Evolutionary conservation across 2,329 filamentous ascomycete species (phyloP).

Genomic region (Ophiostoma pallidulum): DNA sequence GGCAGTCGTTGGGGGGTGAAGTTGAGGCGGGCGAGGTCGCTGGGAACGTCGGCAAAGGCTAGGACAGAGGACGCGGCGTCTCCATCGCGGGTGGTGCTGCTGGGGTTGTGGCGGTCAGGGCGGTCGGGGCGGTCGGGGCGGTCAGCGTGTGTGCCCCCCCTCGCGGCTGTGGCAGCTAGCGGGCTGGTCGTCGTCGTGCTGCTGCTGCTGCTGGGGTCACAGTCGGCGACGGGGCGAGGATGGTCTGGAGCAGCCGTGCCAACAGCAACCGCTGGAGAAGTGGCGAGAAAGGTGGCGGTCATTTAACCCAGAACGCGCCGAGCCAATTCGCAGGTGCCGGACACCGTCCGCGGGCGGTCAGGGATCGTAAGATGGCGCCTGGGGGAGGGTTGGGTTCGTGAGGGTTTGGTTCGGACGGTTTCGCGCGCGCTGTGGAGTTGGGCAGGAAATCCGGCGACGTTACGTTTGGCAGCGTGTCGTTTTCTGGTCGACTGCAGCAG

Average conservation of each 20-base stretch:
- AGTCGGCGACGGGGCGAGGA: no score
- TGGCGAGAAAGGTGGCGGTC: constrained; percentile 7
- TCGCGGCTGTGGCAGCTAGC: no score
- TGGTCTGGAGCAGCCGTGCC: background rate
- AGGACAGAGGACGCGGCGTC: constrained; percentile 19
- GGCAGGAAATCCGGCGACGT: background rate
- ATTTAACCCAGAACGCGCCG: constrained; percentile 13
- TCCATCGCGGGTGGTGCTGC: constrained; percentile 7
- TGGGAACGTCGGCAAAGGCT: constrained; percentile 33
- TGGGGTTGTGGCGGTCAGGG: background rate
- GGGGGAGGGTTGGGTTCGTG: background rate
- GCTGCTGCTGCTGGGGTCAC: no score
- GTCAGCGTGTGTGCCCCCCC: no score
- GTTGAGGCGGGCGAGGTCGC: constrained; percentile 31
- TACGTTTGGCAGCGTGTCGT: background rate
- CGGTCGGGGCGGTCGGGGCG: constrained; percentile 2
- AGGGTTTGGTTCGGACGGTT: background rate
- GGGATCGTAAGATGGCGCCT: background rate
- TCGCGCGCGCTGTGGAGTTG: constrained; percentile 4
- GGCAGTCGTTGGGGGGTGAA: constrained; percentile 11
- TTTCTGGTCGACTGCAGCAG: background rate
- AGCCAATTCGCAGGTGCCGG: constrained; percentile 1
- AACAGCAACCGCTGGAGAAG: background rate
- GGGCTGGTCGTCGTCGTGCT: no score
- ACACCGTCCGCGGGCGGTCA: no score